Evolutionary conservation across 1,284 basidiomycete species (phyloP).

Genomic region (Ceratobasidium sp.): DNA sequence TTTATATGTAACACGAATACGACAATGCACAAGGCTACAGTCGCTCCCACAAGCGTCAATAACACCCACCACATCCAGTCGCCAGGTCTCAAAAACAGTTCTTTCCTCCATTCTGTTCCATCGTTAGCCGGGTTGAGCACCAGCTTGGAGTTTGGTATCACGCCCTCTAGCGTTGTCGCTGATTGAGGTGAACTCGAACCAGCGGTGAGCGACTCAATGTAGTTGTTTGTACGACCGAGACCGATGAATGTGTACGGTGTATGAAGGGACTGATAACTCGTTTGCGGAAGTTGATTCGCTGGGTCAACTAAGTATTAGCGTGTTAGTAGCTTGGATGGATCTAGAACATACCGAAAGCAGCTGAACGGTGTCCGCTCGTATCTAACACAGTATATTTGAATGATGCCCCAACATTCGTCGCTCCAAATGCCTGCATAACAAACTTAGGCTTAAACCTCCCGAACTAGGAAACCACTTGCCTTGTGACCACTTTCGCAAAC

Average conservation of each 20-base stretch:
- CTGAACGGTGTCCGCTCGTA: conserved; percentile 72
- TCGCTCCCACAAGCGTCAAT: conserved; percentile 62
- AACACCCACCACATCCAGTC: conserved; percentile 99
- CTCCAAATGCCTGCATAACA: conserved; percentile 81
- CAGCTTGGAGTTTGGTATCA: conserved; percentile 97
- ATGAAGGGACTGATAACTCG: conserved; percentile 85
- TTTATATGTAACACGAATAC: conserved; percentile 89
- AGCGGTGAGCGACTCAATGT: conserved; percentile 71
- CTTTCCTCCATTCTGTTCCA: conserved; percentile 77
- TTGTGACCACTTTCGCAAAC: conserved; percentile 75
- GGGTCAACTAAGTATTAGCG: neutral
- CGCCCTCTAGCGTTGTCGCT: conserved; percentile 80
- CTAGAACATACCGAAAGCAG: conserved; percentile 1
- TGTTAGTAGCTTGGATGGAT: conserved; percentile 14
- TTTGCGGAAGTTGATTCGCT: conserved; percentile 94
- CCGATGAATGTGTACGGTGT: conserved; percentile 97
- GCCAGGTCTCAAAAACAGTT: conserved; percentile 91
- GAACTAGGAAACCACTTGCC: conserved; percentile 56
- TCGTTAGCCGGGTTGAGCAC: conserved; percentile 77
- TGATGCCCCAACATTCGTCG: conserved; percentile 91
- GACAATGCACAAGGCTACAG: conserved; percentile 67
- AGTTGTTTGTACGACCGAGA: conserved; percentile 96
- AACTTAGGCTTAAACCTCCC: neutral
- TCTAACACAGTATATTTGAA: conserved; percentile 98
- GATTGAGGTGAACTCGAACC: conserved; percentile 68